phyloP scores from a whole-genome alignment of 2,329 filamentous ascomycete genomes.

The Coleophoma crateriformis region DNA sequence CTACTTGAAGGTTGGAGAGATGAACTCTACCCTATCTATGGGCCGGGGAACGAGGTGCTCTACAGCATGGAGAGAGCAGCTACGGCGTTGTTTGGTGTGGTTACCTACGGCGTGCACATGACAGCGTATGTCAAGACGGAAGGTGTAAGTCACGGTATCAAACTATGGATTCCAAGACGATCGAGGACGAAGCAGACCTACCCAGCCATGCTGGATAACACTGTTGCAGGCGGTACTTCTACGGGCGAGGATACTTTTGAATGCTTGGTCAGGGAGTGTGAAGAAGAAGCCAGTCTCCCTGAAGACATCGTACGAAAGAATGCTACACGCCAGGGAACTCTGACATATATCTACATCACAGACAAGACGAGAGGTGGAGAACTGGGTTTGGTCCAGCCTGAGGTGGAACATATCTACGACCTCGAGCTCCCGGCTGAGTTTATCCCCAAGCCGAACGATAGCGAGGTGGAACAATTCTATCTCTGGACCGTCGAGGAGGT shows the following conservation, averaged over 20 bases:
- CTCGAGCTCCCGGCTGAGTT: slow-evolving; percentile 67
- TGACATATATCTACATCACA: slow-evolving; percentile 83
- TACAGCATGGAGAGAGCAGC: slow-evolving; percentile 76
- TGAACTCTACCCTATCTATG: slow-evolving; percentile 76
- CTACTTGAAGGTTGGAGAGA: slow-evolving; percentile 75
- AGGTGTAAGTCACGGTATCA: slow-evolving; percentile 48
- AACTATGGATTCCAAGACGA: slow-evolving; percentile 80
- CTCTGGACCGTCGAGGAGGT: slow-evolving; percentile 75
- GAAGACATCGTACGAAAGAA: slow-evolving; percentile 59
- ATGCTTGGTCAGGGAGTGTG: slow-evolving; percentile 77
- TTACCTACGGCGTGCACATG: slow-evolving; percentile 79
- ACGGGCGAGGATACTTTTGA: slow-evolving; percentile 77
- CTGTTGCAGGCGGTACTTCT: slow-evolving; percentile 78
- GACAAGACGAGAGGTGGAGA: slow-evolving; percentile 74
- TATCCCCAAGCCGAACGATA: slow-evolving; percentile 72
- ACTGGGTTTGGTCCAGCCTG: slow-evolving; percentile 77
- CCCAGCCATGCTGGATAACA: slow-evolving; percentile 88
- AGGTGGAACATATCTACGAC: slow-evolving; percentile 89
- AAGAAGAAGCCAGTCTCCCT: slow-evolving; percentile 81
- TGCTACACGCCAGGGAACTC: slow-evolving; percentile 56
- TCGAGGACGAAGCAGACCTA: slow-evolving; percentile 79
- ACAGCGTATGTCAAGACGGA: slow-evolving; percentile 59
- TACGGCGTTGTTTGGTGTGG: slow-evolving; percentile 66
- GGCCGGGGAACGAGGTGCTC: slow-evolving; percentile 52
- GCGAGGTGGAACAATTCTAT: slow-evolving; percentile 82